These are phyloP conservation scores for Rhizopus arrhizus DNA, from an alignment of 371 early-diverging fungal species.

Conservation along the genomic window DNA sequence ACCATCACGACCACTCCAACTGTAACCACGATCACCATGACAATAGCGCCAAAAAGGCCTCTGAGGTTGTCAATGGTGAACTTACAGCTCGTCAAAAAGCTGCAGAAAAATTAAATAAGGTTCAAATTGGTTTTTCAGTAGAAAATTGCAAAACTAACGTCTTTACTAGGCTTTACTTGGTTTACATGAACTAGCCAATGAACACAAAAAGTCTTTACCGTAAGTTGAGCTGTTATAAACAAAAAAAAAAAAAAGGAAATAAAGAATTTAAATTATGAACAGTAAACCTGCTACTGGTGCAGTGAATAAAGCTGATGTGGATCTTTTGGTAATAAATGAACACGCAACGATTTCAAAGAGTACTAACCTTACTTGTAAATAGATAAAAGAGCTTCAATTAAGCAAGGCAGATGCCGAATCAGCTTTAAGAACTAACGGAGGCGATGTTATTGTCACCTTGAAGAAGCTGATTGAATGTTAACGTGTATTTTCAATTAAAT, in stretches of 20 bases:
- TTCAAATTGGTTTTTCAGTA: not conserved
- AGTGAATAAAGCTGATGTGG: conserved; percentile 25
- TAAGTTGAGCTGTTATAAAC: conserved; percentile 4
- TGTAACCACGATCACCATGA: conserved; percentile 26
- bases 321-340: conserved; percentile 23
- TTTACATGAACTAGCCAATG: conserved; percentile 23
- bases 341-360: not conserved
- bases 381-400: conserved; percentile 47
- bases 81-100: conserved; percentile 19
- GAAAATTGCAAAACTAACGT: not conserved
- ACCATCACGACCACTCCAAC: conserved; percentile 34
- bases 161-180: conserved; percentile 11
- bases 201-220: conserved; percentile 20
- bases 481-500: not conserved
- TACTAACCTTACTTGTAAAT: not conserved
- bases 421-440: conserved; percentile 41
- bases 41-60: conserved; percentile 8
- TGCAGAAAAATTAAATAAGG: conserved; percentile 28
- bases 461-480: conserved; percentile 38
- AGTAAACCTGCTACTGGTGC: conserved; percentile 15
- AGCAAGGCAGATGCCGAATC: conserved; percentile 44
- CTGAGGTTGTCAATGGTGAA: conserved; percentile 16
- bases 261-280: not conserved
- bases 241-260: no score
- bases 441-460: conserved; percentile 46